phyloP scores from a whole-genome alignment of 257 asterid genomes.

The Catharanthus roseus region DNA sequence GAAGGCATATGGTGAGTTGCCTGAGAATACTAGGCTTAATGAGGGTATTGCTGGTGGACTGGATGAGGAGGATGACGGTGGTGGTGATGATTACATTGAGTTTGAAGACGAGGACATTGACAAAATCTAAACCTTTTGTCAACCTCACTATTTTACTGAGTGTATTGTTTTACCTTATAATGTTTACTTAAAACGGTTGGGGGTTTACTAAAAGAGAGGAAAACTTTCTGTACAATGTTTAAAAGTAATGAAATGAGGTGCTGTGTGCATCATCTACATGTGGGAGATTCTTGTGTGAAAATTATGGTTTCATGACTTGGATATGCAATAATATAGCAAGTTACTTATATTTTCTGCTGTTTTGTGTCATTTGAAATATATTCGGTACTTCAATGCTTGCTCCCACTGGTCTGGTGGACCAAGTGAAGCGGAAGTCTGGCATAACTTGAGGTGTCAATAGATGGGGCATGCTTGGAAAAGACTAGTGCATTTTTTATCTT shows the following conservation, averaged over 20 bases:
- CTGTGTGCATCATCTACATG: background rate
- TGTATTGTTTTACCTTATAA: background rate
- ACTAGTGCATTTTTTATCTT: too few relatives aligned
- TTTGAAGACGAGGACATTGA: slow-evolving; percentile 29
- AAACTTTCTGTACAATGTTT: background rate
- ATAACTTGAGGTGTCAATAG: too few relatives aligned
- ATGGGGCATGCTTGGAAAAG: too few relatives aligned
- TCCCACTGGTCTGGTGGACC: too few relatives aligned
- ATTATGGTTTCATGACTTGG: background rate
- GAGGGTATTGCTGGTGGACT: slow-evolving; percentile 28
- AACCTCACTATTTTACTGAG: background rate
- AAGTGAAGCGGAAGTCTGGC: too few relatives aligned
- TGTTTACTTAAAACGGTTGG: background rate
- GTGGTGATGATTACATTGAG: slow-evolving; percentile 23
- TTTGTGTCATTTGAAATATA: too few relatives aligned
- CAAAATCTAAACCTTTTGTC: slow-evolving; percentile 14
- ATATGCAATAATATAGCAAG: background rate
- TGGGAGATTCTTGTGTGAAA: background rate
- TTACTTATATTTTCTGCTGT: background rate
- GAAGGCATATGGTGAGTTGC: slow-evolving; percentile 27
- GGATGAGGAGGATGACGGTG: slow-evolving; percentile 24
- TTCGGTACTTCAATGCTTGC: too few relatives aligned
- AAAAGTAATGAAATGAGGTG: background rate
- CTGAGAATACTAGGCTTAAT: slow-evolving; percentile 24
- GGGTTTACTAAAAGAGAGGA: background rate